A percentile compares a stretch with the other conserved stretches of the same genome.
Evolutionary conservation across 2,329 filamentous ascomycete genomes (phyloP).

Genomic region (Helotiales sp.): DNA sequence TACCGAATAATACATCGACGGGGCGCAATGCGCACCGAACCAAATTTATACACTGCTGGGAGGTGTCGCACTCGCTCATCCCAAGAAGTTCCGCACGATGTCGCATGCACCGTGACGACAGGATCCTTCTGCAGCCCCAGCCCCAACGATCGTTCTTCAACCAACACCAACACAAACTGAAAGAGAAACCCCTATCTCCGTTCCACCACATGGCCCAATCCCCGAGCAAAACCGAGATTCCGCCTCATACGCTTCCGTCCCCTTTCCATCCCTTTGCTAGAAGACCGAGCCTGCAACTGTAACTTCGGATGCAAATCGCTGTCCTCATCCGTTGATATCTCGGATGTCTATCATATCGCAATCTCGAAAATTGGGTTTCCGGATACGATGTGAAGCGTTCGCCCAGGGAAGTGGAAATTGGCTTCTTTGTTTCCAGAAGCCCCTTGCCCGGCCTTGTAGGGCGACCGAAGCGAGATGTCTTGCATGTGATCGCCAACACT

Average conservation of each 20-base stretch:
- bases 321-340: not conserved
- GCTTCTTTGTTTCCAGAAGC: conserved; percentile 10
- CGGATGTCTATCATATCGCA: not conserved
- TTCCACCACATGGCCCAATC: not conserved
- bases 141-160: not conserved
- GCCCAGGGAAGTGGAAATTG: conserved; percentile 9
- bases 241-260: not conserved
- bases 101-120: conserved; percentile 16
- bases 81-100: conserved; percentile 9
- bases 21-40: conserved; percentile 13
- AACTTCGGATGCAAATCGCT: not conserved
- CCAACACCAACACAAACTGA: not conserved
- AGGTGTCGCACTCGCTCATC: not conserved
- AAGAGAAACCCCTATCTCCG: conserved; percentile 8
- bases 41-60: not conserved
- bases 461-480: conserved; percentile 9
- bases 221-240: not conserved
- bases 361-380: not conserved
- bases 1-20: not conserved
- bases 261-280: not conserved
- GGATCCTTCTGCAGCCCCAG: not conserved
- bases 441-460: not conserved
- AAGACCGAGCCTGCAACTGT: not conserved
- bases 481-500: conserved; percentile 23
- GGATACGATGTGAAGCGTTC: not conserved